These are phyloP conservation scores for Dendryphion nanum DNA, from an alignment of 2,329 filamentous ascomycete species.

Conservation along the genomic window DNA sequence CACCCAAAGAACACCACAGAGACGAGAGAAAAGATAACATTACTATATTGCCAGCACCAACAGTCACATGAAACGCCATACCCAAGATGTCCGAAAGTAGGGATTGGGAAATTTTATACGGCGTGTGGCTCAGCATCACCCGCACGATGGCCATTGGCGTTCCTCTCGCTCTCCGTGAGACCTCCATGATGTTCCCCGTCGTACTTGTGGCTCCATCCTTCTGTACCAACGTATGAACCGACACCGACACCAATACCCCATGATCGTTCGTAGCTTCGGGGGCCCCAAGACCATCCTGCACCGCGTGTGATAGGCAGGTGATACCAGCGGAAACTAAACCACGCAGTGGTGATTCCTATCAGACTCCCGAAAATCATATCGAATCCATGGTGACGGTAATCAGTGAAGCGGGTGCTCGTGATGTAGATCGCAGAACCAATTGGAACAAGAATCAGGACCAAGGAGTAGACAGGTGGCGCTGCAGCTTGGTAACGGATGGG, in stretches of 20 bases:
- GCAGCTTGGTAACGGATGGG: constrained; percentile 71
- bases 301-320: constrained; percentile 77
- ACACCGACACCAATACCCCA: constrained; percentile 73
- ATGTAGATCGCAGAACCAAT: constrained; percentile 77
- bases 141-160: too few relatives aligned
- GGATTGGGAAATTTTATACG: too few relatives aligned
- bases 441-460: constrained; percentile 68
- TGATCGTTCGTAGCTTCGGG: constrained; percentile 68
- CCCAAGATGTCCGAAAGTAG: too few relatives aligned
- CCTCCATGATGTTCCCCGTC: neutral
- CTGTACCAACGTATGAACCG: constrained; percentile 47
- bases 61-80: too few relatives aligned
- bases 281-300: constrained; percentile 87
- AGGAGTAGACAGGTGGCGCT: constrained; percentile 77
- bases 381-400: constrained; percentile 89
- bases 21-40: too few relatives aligned
- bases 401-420: constrained; percentile 79
- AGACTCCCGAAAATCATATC: constrained; percentile 84
- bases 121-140: too few relatives aligned
- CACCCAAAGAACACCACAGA: too few relatives aligned
- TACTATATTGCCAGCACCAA: too few relatives aligned
- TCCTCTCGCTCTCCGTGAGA: constrained; percentile 6
- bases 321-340: constrained; percentile 80
- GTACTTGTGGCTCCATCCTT: constrained; percentile 41
- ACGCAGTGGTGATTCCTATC: constrained; percentile 70